Percentiles rank a stretch among this genome's conserved stretches.
These are phyloP conservation scores for Leucogyrophana mollusca DNA, from an alignment of 768 basidiomycete genomes.

Conservation along the genomic window DNA sequence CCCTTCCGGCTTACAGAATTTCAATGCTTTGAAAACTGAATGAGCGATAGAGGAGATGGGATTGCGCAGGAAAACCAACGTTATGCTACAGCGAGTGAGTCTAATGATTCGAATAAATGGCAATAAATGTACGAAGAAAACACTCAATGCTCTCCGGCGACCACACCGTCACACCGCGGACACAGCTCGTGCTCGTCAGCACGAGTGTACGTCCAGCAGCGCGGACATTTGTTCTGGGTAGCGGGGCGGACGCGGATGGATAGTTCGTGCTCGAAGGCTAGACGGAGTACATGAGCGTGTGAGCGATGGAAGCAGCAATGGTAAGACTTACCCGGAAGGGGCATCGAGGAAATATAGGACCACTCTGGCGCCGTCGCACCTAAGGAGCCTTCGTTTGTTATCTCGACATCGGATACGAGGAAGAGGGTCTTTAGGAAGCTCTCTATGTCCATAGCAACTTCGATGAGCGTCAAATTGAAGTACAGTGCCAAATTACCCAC, in stretches of 20 bases:
- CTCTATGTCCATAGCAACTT: constrained; percentile 38
- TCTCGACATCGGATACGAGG: constrained; percentile 70
- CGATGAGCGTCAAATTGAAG: background rate
- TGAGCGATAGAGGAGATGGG: too few relatives aligned
- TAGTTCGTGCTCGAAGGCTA: constrained; percentile 26
- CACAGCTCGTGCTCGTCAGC: constrained; percentile 55
- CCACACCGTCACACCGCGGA: constrained; percentile 49
- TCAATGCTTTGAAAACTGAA: too few relatives aligned
- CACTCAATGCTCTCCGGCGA: too few relatives aligned
- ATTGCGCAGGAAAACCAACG: too few relatives aligned
- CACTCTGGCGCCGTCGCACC: constrained; percentile 43
- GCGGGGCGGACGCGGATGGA: constrained; percentile 64
- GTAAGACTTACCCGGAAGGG: constrained; percentile 44
- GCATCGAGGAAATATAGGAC: constrained; percentile 45
- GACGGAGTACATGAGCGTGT: constrained; percentile 10
- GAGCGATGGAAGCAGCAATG: constrained; percentile 1
- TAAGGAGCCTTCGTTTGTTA: constrained; percentile 46
- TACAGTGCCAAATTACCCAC: constrained; percentile 12
- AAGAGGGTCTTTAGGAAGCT: constrained; percentile 69
- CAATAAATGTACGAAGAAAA: too few relatives aligned
- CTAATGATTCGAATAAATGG: too few relatives aligned
- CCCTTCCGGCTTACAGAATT: too few relatives aligned
- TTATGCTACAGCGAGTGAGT: too few relatives aligned
- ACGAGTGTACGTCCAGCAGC: constrained; percentile 85
- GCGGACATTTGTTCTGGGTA: constrained; percentile 69